Base-by-base conservation (phyloP, 495 filamentous ascomycete species). In the Mytilinidion resinicola region DNA sequence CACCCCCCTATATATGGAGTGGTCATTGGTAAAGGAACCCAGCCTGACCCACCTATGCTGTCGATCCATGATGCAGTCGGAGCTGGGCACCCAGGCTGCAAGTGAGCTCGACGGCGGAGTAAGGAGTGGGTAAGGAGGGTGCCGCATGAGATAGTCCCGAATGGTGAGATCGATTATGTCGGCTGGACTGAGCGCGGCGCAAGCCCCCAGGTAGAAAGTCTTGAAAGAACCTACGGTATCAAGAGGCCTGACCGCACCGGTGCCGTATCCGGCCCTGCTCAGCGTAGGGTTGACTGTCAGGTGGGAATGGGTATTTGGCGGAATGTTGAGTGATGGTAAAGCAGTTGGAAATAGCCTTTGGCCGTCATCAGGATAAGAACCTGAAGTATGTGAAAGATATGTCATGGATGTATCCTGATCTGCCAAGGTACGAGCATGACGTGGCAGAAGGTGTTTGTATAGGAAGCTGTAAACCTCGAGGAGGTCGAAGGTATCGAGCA, bases 361-460 rank as follows among this genome's bases (percentile, higher is more conserved):
- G 10, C 15, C 42, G 2, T 47, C 38, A 38, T 49, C 33, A 1
- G 35, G 8, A 37, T 55, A 17, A 8, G 2, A 8, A 42, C 39
- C 30, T 15, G 52, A 49, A 10, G 58, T 25, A 36, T n/a, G 49
- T 4, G 58, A 55, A 12, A 60, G 52, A 20, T 46, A 53, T 0
- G 56, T 54, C 36, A 19, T 56, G n/a, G 59, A 20, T 30, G 12
- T 30, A 25, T 14, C 10, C 38, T 57, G 25, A 19, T 57, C 59
- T 8, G 53, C 33, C 10, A 62, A 41, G 20, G 36, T 21, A 10
- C 33, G 55, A 8, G 14, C 4, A 36, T 59, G 55, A 3, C 47
- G 41, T 9, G 60, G 60, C 7, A 63, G 44, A 4, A 63, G 36
- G 43, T 63, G 60, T 6, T 51, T 38, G 17, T 63, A 63, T 3